Percentiles rank a stretch among this genome's conserved stretches.
These are phyloP conservation scores for Fusarium sp. DNA, from an alignment of 2,329 filamentous ascomycete species.

Conservation along the genomic window DNA sequence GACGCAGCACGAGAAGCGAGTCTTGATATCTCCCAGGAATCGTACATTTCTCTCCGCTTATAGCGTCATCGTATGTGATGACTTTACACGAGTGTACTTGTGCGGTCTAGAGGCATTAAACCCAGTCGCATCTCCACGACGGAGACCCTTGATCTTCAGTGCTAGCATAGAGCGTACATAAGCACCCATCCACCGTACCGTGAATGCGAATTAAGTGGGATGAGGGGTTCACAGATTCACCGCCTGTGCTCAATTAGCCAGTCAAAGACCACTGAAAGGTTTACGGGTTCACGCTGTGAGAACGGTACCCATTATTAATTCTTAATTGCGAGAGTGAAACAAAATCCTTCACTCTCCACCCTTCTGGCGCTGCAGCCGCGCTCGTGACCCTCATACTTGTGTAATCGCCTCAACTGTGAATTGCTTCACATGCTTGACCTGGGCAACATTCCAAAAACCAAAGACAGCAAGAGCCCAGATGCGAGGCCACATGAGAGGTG, in stretches of 20 bases:
- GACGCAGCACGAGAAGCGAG: conserved; percentile 21
- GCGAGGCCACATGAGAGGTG: conserved; percentile 10
- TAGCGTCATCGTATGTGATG: conserved; percentile 27
- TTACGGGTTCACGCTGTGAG: conserved; percentile 13
- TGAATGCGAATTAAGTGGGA: conserved; percentile 31
- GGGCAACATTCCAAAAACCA: conserved; percentile 27
- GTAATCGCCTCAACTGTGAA: conserved; percentile 12
- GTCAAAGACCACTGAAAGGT: conserved; percentile 7
- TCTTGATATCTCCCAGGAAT: conserved; percentile 12
- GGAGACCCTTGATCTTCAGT: conserved; percentile 39
- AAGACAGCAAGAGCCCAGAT: conserved; percentile 18
- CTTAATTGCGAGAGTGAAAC: conserved; percentile 19
- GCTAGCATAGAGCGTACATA: conserved; percentile 10
- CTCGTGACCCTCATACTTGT: conserved; percentile 16
- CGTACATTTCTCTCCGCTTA: conserved; percentile 20
- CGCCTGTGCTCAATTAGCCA: conserved; percentile 20
- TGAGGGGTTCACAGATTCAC: conserved; percentile 38
- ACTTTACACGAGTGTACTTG: conserved; percentile 20
- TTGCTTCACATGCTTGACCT: conserved; percentile 19
- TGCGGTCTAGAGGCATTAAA: not conserved
- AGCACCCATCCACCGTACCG: conserved; percentile 18
- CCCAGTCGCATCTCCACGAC: conserved; percentile 20
- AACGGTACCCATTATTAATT: conserved; percentile 21
- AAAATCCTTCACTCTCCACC: conserved; percentile 22
- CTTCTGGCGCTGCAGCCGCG: conserved; percentile 9